phyloP scores from a whole-genome alignment of 225 moss, liverwort and hornwort species.

The Marchantia polymorpha region DNA sequence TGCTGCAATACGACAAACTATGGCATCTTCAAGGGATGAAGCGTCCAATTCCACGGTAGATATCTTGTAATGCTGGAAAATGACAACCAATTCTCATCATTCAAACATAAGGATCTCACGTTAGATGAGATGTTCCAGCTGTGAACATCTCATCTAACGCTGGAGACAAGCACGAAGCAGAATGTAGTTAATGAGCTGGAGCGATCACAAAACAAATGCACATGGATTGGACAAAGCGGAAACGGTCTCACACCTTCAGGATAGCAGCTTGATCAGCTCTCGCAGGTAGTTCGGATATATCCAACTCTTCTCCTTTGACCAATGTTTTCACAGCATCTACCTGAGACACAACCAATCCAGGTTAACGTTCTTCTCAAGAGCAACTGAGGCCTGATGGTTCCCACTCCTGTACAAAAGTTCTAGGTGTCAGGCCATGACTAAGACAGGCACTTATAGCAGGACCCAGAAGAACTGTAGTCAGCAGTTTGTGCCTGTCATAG shows the following conservation, averaged over 20 bases:
- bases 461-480: too few relatives aligned
- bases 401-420: background rate
- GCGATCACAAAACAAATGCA: background rate
- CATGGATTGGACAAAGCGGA: too few relatives aligned
- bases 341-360: slow-evolving; percentile 32
- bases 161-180: background rate
- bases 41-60: slow-evolving; percentile 65
- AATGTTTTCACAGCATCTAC: slow-evolving; percentile 58
- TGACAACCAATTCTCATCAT: background rate
- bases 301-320: slow-evolving; percentile 72
- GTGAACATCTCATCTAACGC: background rate
- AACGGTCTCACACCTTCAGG: slow-evolving; percentile 52
- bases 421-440: background rate
- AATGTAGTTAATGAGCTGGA: background rate
- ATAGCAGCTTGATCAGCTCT: slow-evolving; percentile 63
- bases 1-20: slow-evolving; percentile 83
- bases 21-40: slow-evolving; percentile 83
- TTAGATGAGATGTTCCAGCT: background rate
- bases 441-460: too few relatives aligned
- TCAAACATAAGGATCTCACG: background rate
- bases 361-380: background rate
- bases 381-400: background rate
- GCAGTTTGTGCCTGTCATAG: too few relatives aligned
- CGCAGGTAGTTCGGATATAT: slow-evolving; percentile 60
- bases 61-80: slow-evolving; percentile 91